Base-by-base conservation (phyloP, 2,329 filamentous ascomycete species). In the Pseudocercospora crystallina region DNA sequence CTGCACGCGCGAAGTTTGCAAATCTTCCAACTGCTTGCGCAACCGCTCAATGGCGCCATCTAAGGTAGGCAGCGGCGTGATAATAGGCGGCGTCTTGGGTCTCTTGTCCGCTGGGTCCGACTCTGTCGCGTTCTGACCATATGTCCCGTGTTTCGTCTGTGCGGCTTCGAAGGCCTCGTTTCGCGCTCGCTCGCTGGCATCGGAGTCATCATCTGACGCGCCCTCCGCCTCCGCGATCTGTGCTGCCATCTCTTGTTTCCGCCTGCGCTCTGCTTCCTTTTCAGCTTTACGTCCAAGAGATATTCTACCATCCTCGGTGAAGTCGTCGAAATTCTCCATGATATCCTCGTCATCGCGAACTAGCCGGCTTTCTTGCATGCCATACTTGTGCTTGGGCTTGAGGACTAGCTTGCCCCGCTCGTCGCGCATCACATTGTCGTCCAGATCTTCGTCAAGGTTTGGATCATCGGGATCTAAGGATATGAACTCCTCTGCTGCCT, bases 291-390 rank as follows among this genome's bases (percentile, higher is more conserved):
- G 83, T 31, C 90, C 89, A 0, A 96, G 76, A 1, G 88, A 82
- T 8, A 96, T 81, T 7, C 83, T 82, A 8, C 88, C 90, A 65
- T 96, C 63, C 50, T 64, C 89, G 62, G 67, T 70, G 54, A 89
- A 96, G 47, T 92, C 86, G 53, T 97, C 92, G 61, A 95, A 97
- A 0, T 90, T 91, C 72, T 97, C 94, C 33, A 88, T 89, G 0
- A 96, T 80, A 64, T 97, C 90, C 66, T 97, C 92, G 61, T 97
- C 92, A 31, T 96, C 90, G 36, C 80, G 81, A 5, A 90, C 80
- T 2, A 97, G 79, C 1, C 92, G 81, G 5, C 86, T 87, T 54
- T 90, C 74, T 3, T 65, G 55, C 29, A 54, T 46, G 11, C 57
- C 80, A 31, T 82, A 80, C 58, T 86, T 83, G 61, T 85, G 82